Base-by-base conservation (phyloP, 257 asterid species). In the Solanum chaucha region DNA sequence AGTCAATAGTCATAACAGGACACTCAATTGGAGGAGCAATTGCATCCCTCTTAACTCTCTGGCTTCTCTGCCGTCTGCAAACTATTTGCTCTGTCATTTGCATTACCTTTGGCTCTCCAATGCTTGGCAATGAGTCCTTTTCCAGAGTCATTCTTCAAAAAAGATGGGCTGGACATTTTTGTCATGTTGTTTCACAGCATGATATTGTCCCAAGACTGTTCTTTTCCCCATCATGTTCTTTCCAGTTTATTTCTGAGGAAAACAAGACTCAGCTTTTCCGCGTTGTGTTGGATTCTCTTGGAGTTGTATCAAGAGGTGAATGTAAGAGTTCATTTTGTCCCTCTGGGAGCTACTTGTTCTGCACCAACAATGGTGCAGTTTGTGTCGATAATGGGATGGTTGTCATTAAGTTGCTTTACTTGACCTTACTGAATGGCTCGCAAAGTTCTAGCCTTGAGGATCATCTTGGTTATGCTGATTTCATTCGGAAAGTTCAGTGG, bases 341-440 rank as follows among this genome's bases (percentile, higher is more conserved):
- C 0, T 96, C 93, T 44, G 98, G 99, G 89, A 94, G 95, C 91
- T 96, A 93, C 67, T 67, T 96, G 94, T 93, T 96, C 84, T 96
- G 98, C 91, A 94, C 93, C 20, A 92, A 85, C 38, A 87, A 41
- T 34, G 99, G 99, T 10, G 93, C 96, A 3, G 90, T 96, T 41
- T 96, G 98, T 88, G 83, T 96, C 90, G 98, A 95, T 83, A 93
- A 93, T 75, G 72, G 87, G 32, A 82, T 32, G 51, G 94, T 98
- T 73, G 89, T 95, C 67, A 88, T 94, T 26, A 93, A 91, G 86
- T 34, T 96, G 90, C 95, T 96, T 44, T 88, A 92, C 87, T 88
- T 92, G 90, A 88, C 90, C 90, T 87, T 95, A 9, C 90, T 72
- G 2, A 93, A 89, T 36, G 91, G 91, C 41, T 91, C 95, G 3